Evolutionary conservation across 1,284 basidiomycete species (phyloP).

Genomic region (Rhodotorula sp.): DNA sequence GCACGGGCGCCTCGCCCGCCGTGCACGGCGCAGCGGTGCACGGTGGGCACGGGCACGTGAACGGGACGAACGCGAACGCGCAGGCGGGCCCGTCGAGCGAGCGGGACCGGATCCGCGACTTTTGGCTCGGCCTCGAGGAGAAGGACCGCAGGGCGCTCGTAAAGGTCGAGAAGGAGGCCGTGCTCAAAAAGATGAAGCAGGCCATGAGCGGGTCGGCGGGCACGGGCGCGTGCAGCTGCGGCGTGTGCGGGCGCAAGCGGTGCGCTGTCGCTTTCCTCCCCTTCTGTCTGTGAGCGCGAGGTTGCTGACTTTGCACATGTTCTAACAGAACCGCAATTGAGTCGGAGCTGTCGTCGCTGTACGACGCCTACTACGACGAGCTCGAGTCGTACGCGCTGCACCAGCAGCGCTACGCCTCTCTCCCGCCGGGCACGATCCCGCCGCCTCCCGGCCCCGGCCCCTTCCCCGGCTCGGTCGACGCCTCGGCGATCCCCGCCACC

Average conservation of each 20-base stretch:
- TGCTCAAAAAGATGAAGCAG: constrained; percentile 91
- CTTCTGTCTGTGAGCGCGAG: neutral
- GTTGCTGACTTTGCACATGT: constrained; percentile 6
- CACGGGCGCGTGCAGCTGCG: constrained; percentile 73
- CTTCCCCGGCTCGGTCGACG: constrained; percentile 94
- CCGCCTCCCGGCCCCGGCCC: constrained; percentile 94
- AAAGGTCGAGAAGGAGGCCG: constrained; percentile 95
- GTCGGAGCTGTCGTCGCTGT: constrained; percentile 97
- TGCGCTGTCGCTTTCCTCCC: constrained; percentile 51
- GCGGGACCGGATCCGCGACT: constrained; percentile 93
- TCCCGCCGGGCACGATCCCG: constrained; percentile 72
- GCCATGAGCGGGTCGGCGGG: constrained; percentile 74
- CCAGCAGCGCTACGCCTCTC: constrained; percentile 87
- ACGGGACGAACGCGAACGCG: constrained; percentile 31
- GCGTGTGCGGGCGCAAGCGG: constrained; percentile 96
- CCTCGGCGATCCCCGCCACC: constrained; percentile 62
- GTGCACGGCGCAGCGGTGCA: constrained; percentile 4
- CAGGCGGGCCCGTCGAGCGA: constrained; percentile 68
- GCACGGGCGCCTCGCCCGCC: constrained; percentile 4
- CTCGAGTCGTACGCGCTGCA: constrained; percentile 97
- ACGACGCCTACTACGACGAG: constrained; percentile 99
- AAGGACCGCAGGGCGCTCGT: constrained; percentile 86
- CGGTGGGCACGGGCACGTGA: neutral
- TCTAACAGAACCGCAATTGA: constrained; percentile 83
- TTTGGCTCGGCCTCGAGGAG: constrained; percentile 89